Evolutionary conservation across 495 filamentous ascomycete genomes (phyloP), one percentile per base, ranked within the genome.

Genomic region (Neurospora tetraspora): DNA sequence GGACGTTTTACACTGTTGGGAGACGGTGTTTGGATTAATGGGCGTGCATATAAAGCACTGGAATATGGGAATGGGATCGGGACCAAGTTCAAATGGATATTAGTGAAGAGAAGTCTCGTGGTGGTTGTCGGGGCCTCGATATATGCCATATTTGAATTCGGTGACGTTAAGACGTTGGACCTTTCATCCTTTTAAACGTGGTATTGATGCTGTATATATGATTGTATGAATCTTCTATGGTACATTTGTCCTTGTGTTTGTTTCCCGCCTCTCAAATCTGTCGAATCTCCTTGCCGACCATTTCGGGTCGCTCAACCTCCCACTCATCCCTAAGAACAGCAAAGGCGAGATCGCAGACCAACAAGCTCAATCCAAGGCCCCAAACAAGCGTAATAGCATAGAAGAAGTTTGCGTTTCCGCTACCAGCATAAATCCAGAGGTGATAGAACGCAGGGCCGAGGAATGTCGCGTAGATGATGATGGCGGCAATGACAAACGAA

Each of bases 381-480:
- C 96, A 99, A 18, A 98, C 96, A 0, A 99, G 86, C 5, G 96
- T 99, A 78, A 99, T 98, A 77, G 96, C 96, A 77, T 99, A 99
- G 83, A 98, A 99, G 84, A 99, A 99, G 80, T 99, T 99, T 47
- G 96, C 96, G 78, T 99, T 99, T 39, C 96, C 96, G 40, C 93
- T 96, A 45, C 96, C 96, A 23, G 96, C 96, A 78, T 99, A 99
- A 74, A 98, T 97, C 96, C 96, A 99, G 5, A 99, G 86, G 80
- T 99, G 89, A 77, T 98, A 97, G 82, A 99, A 99, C 0, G 94
- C 94, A 1, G 96, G 96, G 0, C 96, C 96, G 0, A 99, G 89
- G 39, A 97, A 88, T 23, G 89, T 91, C 27, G 93, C 90, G 82
- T 98, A 98, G 4, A 97, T 85, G 7, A 99, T 83, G 1, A 92